Conservation (phyloP, 2,329 filamentous ascomycete genomes). For the Endocalyx cinctus region DNA sequence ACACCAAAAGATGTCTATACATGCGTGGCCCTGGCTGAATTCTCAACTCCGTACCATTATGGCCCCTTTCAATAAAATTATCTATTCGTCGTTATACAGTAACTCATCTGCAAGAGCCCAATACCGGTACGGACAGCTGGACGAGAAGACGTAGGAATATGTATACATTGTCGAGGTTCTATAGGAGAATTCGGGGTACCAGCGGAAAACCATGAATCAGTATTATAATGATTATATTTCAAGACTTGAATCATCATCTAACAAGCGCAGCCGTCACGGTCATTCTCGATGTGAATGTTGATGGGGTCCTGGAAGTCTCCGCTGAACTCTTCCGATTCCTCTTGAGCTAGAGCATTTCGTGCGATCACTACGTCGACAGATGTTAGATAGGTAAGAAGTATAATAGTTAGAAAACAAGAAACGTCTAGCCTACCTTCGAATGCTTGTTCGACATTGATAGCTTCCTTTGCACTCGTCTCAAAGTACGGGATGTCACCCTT, state of each 20-base stretch:
- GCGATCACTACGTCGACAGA: conserved; percentile 70
- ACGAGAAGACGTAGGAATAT: too few species aligned
- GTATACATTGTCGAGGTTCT: too few species aligned
- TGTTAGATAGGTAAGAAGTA: conserved; percentile 2
- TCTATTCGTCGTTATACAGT: too few species aligned
- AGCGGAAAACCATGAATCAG: too few species aligned
- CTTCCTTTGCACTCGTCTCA: conserved; percentile 98
- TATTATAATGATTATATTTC: too few species aligned
- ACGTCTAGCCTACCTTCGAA: conserved; percentile 52
- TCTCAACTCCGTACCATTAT: too few species aligned
- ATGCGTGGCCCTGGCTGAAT: too few species aligned
- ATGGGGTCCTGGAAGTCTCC: conserved; percentile 97
- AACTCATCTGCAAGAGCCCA: too few species aligned
- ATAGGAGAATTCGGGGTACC: too few species aligned
- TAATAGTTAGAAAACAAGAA: neutral
- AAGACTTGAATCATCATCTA: conserved; percentile 44
- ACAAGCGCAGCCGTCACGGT: conserved; percentile 89
- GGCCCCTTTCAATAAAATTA: too few species aligned
- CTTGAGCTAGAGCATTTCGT: conserved; percentile 88
- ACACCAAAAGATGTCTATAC: too few species aligned
- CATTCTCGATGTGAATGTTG: conserved; percentile 94
- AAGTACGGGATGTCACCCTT: conserved; percentile 98
- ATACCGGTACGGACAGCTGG: too few species aligned
- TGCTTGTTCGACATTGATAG: conserved; percentile 88
- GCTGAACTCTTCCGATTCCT: conserved; percentile 96